A percentile compares a stretch with the other conserved stretches of the same genome.
These are phyloP conservation scores for Quambalaria eucalypti DNA, from an alignment of 1,284 basidiomycete species.

Conservation along the genomic window DNA sequence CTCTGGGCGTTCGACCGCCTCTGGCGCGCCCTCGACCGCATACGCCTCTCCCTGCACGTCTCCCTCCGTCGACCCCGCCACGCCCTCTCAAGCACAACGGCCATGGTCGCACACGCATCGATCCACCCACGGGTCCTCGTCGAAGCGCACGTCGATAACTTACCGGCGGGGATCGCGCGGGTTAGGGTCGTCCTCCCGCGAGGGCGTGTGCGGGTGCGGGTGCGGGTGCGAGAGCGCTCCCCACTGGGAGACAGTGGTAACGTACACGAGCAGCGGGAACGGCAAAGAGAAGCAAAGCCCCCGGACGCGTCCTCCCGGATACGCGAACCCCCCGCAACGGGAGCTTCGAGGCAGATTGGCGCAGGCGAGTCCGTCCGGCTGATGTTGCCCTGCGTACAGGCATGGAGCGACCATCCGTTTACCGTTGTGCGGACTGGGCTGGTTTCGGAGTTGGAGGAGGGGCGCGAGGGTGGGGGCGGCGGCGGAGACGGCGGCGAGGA, in stretches of 20 bases:
- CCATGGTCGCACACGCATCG: not conserved
- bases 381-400: slow-evolving; percentile 20
- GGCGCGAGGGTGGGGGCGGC: no score
- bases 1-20: not conserved
- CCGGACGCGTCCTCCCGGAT: not conserved
- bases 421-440: slow-evolving; percentile 15
- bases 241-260: no score
- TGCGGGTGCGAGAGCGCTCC: not conserved
- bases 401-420: slow-evolving; percentile 27
- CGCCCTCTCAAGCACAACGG: not conserved
- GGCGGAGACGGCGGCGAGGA: no score
- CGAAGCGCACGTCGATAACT: no score
- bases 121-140: not conserved
- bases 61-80: not conserved
- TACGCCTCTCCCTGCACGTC: not conserved
- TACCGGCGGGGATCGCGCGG: not conserved
- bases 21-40: not conserved
- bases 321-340: not conserved
- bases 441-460: no score
- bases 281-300: not conserved
- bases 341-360: not conserved
- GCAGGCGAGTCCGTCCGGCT: slow-evolving; percentile 8
- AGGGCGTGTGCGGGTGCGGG: not conserved
- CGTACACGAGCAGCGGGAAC: not conserved
- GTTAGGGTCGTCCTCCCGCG: not conserved